phyloP scores from a whole-genome alignment of 1,284 basidiomycete genomes.

The Porodaedalea pini region DNA sequence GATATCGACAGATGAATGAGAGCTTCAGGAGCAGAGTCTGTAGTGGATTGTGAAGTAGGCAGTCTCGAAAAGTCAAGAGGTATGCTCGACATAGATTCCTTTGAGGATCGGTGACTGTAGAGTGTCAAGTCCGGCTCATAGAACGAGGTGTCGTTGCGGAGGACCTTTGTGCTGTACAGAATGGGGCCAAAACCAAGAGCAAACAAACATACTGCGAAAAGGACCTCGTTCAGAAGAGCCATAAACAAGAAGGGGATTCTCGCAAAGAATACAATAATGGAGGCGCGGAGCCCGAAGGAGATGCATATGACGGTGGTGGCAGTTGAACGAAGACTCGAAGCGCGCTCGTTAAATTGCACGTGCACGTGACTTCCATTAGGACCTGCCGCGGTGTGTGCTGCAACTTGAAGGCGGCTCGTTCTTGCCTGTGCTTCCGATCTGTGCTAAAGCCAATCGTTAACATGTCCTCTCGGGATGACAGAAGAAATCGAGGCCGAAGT shows the following conservation, averaged over 20 bases:
- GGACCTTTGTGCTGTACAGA: neutral
- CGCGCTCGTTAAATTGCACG: neutral
- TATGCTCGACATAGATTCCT: too few species aligned
- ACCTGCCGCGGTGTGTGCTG: neutral
- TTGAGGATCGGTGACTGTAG: too few species aligned
- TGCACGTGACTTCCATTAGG: neutral
- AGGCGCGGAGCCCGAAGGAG: neutral
- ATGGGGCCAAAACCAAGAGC: neutral
- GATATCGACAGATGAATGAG: too few species aligned
- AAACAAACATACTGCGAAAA: neutral
- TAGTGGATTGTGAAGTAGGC: too few species aligned
- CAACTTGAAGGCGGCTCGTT: neutral
- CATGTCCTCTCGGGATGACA: slow-evolving; percentile 53
- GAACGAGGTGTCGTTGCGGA: neutral
- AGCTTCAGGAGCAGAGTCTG: too few species aligned
- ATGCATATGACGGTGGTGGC: neutral
- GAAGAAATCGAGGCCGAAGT: slow-evolving; percentile 61
- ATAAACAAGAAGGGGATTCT: neutral
- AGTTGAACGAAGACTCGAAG: too few species aligned
- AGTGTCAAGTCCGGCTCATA: neutral
- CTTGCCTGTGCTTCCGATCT: neutral
- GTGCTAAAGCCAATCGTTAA: slow-evolving; percentile 3
- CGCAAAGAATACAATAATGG: neutral
- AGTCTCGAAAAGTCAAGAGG: too few species aligned
- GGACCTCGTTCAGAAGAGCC: neutral